Percentiles rank a stretch among this genome's conserved stretches.
Evolutionary conservation across 495 filamentous ascomycete genomes (phyloP).

Genomic region (Durotheca rogersii): DNA sequence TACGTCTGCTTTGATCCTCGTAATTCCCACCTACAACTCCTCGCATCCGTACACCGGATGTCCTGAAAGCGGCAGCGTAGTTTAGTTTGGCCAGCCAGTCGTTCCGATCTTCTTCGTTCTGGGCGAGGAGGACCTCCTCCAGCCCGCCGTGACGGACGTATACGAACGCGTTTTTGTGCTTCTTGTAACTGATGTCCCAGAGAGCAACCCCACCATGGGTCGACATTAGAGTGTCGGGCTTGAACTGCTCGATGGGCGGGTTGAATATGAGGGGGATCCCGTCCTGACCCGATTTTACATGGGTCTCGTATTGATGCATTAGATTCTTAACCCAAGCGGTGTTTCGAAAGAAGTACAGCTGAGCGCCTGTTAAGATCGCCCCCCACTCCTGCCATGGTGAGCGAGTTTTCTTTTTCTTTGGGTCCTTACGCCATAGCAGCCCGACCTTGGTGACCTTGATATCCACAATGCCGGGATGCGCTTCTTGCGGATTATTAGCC

Average conservation of each 20-base stretch:
- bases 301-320: constrained; percentile 79
- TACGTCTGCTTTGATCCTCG: constrained; percentile 77
- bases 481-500: constrained; percentile 78
- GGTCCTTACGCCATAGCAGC: constrained; percentile 90
- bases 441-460: constrained; percentile 98
- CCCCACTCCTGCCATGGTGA: constrained; percentile 99
- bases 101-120: constrained; percentile 87
- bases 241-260: constrained; percentile 86
- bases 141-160: constrained; percentile 86
- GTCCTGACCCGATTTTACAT: constrained; percentile 67
- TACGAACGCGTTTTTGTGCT: constrained; percentile 93
- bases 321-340: constrained; percentile 86
- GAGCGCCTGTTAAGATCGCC: constrained; percentile 88
- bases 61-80: constrained; percentile 90
- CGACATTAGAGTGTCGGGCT: constrained; percentile 87
- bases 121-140: constrained; percentile 88
- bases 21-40: constrained; percentile 82
- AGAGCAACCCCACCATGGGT: constrained; percentile 90
- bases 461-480: constrained; percentile 90
- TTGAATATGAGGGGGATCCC: constrained; percentile 79
- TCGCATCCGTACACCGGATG: constrained; percentile 86
- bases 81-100: constrained; percentile 97
- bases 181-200: constrained; percentile 82
- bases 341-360: constrained; percentile 96
- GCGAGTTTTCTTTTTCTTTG: constrained; percentile 89